These are phyloP conservation scores for Aureobasidium subglaciale DNA, from an alignment of 2,329 filamentous ascomycete genomes.

Conservation along the genomic window DNA sequence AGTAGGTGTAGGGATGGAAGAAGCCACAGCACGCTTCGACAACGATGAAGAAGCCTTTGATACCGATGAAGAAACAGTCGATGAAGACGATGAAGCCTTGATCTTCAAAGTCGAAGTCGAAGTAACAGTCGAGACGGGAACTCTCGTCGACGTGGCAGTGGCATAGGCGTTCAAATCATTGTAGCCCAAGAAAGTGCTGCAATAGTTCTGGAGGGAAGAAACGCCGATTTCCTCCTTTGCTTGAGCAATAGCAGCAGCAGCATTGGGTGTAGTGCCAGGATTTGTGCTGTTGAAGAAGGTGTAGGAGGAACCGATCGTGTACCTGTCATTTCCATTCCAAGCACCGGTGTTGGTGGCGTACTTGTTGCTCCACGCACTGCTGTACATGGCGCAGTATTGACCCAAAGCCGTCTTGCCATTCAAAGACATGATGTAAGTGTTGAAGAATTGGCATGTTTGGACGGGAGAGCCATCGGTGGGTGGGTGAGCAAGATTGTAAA, in stretches of 20 bases:
- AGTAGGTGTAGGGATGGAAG: constrained; percentile 3
- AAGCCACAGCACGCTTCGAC: not conserved
- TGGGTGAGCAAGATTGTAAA: constrained; percentile 19
- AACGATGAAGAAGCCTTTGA: not conserved
- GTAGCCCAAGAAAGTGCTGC: not conserved
- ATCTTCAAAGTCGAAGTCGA: not conserved
- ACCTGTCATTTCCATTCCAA: constrained; percentile 15
- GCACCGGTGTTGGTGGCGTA: constrained; percentile 20
- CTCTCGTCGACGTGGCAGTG: not conserved
- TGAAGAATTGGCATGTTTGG: constrained; percentile 9
- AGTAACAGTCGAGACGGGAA: not conserved
- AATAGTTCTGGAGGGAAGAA: not conserved
- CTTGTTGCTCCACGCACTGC: constrained; percentile 11
- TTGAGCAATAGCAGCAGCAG: constrained; percentile 17
- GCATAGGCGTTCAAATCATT: not conserved
- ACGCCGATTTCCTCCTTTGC: constrained; percentile 14
- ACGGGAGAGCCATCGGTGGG: not conserved
- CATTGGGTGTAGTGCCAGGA: not conserved
- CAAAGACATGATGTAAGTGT: constrained; percentile 9
- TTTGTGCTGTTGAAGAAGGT: constrained; percentile 12
- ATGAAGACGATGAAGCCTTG: not conserved
- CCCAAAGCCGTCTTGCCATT: constrained; percentile 8
- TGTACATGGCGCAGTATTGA: constrained; percentile 18
- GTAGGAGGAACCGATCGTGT: constrained; percentile 13
- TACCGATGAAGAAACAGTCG: not conserved